Conservation (phyloP, 305 asterid species). For the Fraxinus ornus region DNA sequence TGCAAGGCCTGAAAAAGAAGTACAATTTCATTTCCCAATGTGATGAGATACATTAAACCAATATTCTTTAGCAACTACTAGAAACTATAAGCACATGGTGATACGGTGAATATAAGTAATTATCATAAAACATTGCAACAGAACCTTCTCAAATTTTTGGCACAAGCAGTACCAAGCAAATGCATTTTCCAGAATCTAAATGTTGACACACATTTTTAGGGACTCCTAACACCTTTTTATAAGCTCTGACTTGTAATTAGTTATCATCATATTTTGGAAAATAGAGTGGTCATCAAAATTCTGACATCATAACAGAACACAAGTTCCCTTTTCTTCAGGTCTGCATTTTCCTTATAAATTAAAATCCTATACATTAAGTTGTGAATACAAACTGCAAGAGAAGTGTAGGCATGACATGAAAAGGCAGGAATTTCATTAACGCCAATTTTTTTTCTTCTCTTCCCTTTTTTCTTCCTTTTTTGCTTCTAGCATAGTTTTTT, state of each 20-base stretch:
- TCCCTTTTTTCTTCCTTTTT: not conserved
- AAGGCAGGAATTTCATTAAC: not conserved
- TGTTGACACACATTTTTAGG: not conserved
- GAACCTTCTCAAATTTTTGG: not conserved
- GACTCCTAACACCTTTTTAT: not conserved
- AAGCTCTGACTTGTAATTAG: not conserved
- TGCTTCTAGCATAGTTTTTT: not conserved
- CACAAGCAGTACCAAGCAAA: not conserved
- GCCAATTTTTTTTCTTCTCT: not conserved
- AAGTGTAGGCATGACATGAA: not conserved
- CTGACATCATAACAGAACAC: not conserved
- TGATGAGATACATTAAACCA: not conserved
- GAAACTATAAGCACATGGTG: not conserved
- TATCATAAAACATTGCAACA: not conserved
- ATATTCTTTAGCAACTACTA: slow-evolving; percentile 5
- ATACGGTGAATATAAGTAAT: not conserved
- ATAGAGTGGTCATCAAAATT: not conserved
- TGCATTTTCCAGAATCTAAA: not conserved
- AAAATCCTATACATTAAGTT: not conserved
- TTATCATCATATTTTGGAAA: not conserved
- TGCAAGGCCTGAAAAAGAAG: slow-evolving; percentile 73
- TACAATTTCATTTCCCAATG: slow-evolving; percentile 1
- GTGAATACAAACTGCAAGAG: not conserved
- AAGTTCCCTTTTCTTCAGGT: not conserved
- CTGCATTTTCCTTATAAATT: not conserved